Evolutionary conservation across 495 filamentous ascomycete species (phyloP).

Genomic region (Penicillium malachiteum): DNA sequence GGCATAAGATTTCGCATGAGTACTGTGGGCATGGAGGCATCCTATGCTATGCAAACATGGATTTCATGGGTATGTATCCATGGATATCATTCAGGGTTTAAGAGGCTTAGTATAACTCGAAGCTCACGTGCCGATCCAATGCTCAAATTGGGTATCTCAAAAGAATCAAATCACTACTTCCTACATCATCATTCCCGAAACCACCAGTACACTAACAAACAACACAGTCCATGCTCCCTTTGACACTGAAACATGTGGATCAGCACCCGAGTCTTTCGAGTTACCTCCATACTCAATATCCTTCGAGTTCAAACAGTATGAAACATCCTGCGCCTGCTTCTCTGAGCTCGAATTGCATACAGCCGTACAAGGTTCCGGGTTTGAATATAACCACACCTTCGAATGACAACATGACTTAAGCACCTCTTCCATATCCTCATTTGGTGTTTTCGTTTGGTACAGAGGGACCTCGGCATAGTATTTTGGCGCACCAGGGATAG

Average conservation of each 20-base stretch:
- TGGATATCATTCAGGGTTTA: no score
- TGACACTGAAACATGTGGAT: not conserved
- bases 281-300: conserved; percentile 9
- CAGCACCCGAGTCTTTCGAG: conserved; percentile 1
- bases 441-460: conserved; percentile 11
- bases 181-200: conserved; percentile 4
- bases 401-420: conserved; percentile 13
- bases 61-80: no score
- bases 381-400: conserved; percentile 12
- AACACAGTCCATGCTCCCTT: not conserved
- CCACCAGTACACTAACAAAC: conserved; percentile 7
- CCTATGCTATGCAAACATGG: no score
- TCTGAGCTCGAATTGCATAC: conserved; percentile 12
- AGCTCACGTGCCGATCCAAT: no score
- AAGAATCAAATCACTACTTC: not conserved
- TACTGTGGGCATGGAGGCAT: no score
- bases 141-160: conserved; percentile 1
- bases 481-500: conserved; percentile 4
- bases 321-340: conserved; percentile 9
- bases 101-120: no score
- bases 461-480: conserved; percentile 20
- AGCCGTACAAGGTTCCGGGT: conserved; percentile 21
- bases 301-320: conserved; percentile 21
- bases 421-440: conserved; percentile 7
- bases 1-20: not conserved